Evolutionary conservation across 169 alveolate genomes (phyloP).

Genomic region (Plasmodium fragile): DNA sequence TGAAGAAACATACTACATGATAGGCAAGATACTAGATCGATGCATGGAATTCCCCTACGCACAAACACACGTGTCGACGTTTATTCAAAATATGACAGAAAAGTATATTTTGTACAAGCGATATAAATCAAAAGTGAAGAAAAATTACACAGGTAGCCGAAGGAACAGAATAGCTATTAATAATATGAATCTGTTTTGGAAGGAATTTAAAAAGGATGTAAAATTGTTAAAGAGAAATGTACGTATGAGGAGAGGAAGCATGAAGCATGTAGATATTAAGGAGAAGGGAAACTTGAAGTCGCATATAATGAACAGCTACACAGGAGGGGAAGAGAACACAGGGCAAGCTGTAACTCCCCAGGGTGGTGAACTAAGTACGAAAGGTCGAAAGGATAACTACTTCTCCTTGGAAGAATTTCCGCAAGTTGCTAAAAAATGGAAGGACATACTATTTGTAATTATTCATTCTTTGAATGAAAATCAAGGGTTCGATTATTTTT

Average conservation of each 20-base stretch:
- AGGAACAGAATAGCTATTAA: constrained; percentile 7
- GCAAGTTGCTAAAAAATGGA: constrained; percentile 52
- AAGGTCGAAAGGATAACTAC: neutral
- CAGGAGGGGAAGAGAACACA: neutral
- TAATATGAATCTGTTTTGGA: constrained; percentile 65
- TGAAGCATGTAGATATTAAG: neutral
- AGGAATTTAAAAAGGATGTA: constrained; percentile 59
- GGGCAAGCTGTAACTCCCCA: neutral
- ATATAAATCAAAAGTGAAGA: constrained; percentile 49
- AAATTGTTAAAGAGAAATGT: constrained; percentile 27
- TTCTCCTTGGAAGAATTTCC: constrained; percentile 36
- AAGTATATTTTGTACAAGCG: constrained; percentile 34
- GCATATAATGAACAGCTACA: neutral
- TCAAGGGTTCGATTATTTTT: constrained; percentile 27
- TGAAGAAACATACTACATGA: constrained; percentile 44
- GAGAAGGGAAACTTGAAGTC: neutral
- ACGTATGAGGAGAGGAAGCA: neutral
- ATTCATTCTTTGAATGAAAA: constrained; percentile 48
- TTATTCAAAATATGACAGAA: constrained; percentile 27
- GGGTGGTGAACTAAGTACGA: neutral
- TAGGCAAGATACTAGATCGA: constrained; percentile 25
- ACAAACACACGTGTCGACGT: constrained; percentile 15
- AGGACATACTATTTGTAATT: constrained; percentile 27
- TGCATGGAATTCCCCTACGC: constrained; percentile 42
- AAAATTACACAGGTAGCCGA: constrained; percentile 8